phyloP scores from a whole-genome alignment of 2,329 filamentous ascomycete species.

The Colletotrichum chlorophyti region DNA sequence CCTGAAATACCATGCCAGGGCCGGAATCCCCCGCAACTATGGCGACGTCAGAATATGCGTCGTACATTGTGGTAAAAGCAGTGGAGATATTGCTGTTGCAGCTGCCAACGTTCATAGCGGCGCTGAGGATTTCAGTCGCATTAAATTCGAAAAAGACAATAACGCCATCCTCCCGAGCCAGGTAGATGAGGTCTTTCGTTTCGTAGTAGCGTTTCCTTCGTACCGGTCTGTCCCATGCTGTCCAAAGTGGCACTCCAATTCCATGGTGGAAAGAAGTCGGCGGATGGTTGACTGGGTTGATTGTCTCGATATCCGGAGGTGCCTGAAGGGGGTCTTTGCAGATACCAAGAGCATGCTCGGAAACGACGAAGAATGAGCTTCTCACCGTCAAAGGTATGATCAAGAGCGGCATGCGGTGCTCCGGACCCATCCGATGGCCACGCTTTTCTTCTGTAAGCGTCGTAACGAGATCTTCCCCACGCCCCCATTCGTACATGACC shows the following conservation, averaged over 20 bases:
- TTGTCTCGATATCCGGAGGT: conserved; percentile 53
- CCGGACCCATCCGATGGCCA: conserved; percentile 57
- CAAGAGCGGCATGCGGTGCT: conserved; percentile 68
- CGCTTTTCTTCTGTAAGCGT: conserved; percentile 54
- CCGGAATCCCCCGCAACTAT: conserved; percentile 81
- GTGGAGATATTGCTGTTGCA: conserved; percentile 78
- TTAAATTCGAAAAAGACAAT: conserved; percentile 77
- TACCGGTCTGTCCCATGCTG: conserved; percentile 81
- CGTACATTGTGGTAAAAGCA: conserved; percentile 80
- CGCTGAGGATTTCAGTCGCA: conserved; percentile 59
- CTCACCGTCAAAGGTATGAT: conserved; percentile 75
- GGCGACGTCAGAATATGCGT: conserved; percentile 76
- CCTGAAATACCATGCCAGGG: conserved; percentile 77
- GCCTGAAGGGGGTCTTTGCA: conserved; percentile 62
- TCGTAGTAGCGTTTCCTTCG: conserved; percentile 68
- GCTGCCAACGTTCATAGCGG: conserved; percentile 65
- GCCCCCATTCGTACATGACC: conserved; percentile 67
- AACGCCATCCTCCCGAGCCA: conserved; percentile 87
- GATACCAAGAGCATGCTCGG: conserved; percentile 62
- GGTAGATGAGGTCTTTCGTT: conserved; percentile 79
- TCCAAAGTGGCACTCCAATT: conserved; percentile 69
- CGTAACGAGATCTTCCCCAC: conserved; percentile 52
- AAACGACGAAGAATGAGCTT: conserved; percentile 75
- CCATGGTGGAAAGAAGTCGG: conserved; percentile 56
- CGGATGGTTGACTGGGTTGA: conserved; percentile 48